A percentile compares a stretch with the other conserved stretches of the same genome.
phyloP scores from a whole-genome alignment of 2,329 filamentous ascomycete genomes.

The Arthrobotrys musiformis region DNA sequence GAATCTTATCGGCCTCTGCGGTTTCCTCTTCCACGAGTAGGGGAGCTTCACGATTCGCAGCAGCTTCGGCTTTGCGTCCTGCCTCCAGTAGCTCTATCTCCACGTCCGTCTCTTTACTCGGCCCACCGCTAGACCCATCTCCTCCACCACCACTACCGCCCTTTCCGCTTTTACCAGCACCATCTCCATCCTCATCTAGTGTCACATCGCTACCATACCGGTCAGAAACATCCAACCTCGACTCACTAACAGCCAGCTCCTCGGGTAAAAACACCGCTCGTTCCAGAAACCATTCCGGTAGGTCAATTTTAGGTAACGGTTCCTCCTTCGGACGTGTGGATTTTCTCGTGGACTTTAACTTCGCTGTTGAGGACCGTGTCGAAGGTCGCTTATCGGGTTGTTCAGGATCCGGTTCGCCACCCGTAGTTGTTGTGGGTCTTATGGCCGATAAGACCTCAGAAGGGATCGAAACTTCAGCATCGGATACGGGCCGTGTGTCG shows the following conservation, averaged over 20 bases:
- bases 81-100: slow-evolving; percentile 16
- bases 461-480: slow-evolving; percentile 21
- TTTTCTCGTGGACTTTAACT: slow-evolving; percentile 35
- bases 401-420: slow-evolving; percentile 60
- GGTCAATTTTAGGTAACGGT: slow-evolving; percentile 62
- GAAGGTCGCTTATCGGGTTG: slow-evolving; percentile 50
- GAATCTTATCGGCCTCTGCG: neutral
- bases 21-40: slow-evolving; percentile 53
- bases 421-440: slow-evolving; percentile 11
- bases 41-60: slow-evolving; percentile 22
- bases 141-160: slow-evolving; percentile 36
- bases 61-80: neutral
- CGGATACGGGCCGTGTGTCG: slow-evolving; percentile 6
- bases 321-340: slow-evolving; percentile 41
- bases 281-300: slow-evolving; percentile 71
- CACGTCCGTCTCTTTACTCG: slow-evolving; percentile 39
- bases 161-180: slow-evolving; percentile 32
- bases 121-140: slow-evolving; percentile 36
- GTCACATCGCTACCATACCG: slow-evolving; percentile 56
- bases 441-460: slow-evolving; percentile 25
- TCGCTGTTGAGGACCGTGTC: slow-evolving; percentile 3
- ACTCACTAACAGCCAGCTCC: slow-evolving; percentile 57
- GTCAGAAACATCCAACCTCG: slow-evolving; percentile 46
- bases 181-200: slow-evolving; percentile 52
- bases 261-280: slow-evolving; percentile 66